Base-by-base conservation (phyloP, 2,329 filamentous ascomycete genomes). In the Verticillium isaacii region DNA sequence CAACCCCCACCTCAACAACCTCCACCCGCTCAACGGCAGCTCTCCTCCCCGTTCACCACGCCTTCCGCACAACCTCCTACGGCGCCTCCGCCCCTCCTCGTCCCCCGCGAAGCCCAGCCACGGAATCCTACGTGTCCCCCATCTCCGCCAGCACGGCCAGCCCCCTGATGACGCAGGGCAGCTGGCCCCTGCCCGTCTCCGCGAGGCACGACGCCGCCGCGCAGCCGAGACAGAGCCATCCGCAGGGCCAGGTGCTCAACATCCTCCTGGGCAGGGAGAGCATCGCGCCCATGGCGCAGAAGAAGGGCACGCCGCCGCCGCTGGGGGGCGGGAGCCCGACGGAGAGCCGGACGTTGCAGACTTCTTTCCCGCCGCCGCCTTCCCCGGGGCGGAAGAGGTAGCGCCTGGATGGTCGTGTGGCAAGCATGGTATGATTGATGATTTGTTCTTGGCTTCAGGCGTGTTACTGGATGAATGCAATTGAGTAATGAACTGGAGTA, bases 351-450 rank as follows among this genome's bases (percentile, higher is more conserved):
- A 73, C 68, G 60, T 73, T 80, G 19, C 73, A 74, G 67, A 74
- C 71, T 9, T 71, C 71, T 2, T 81, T 81, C 65, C 72, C 74
- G 36, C 74, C 74, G 25, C 77, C 77, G 15, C 77, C 77, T 39
- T 68, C 68, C 32, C 65, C 64, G 5, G 70, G 66, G 5, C 14
- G 56, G 64, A 65, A 65, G 61, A 65, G 63, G 65, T 56, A 19
- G 41, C 11, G 45, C 7, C 19, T 45, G n/a, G n/a, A 39, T 8
- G 45, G 45, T n/a, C 19, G 19, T 14, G 7, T n/a, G n/a, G 39
- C 15, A 11, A 11, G 34, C n/a, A 50, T 8, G 3, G 29, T 6
- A 23, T 12, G 45, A 12, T 23, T 11, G 12, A 23, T 25, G 7
- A 23, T 8, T 23, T 50, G 45, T 4, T 4, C 3, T 7, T 50